A percentile compares a stretch with the other conserved stretches of the same genome.
phyloP scores from a whole-genome alignment of 352 stramenopile genomes.

The Plasmopara muralis region DNA sequence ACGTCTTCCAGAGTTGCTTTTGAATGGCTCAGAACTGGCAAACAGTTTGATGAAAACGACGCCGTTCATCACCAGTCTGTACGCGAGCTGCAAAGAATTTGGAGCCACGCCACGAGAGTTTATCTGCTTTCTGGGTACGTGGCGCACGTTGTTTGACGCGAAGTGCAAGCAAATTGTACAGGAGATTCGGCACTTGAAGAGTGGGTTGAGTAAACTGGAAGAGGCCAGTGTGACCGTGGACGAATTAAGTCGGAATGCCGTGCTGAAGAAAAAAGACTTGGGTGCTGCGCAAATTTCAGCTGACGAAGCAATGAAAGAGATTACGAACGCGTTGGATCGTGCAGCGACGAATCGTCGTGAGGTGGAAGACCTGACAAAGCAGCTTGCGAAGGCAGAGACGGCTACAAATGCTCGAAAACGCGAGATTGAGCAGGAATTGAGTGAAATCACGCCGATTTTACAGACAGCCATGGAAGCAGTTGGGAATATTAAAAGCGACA shows the following conservation, averaged over 20 bases:
- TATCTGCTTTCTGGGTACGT: constrained; percentile 79
- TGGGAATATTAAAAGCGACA: constrained; percentile 92
- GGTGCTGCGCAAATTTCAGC: constrained; percentile 80
- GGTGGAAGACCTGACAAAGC: constrained; percentile 88
- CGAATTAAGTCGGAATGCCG: constrained; percentile 82
- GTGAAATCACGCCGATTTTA: constrained; percentile 88
- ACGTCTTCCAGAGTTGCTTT: constrained; percentile 63
- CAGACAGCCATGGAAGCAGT: constrained; percentile 89
- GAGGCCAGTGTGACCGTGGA: constrained; percentile 89
- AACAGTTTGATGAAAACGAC: constrained; percentile 52
- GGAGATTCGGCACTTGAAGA: constrained; percentile 87
- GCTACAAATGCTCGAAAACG: constrained; percentile 86
- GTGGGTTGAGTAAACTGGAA: constrained; percentile 87
- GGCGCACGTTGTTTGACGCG: constrained; percentile 62
- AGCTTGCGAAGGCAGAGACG: constrained; percentile 85
- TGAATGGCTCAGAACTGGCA: constrained; percentile 51
- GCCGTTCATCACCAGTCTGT: constrained; percentile 51
- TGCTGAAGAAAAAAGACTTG: constrained; percentile 88
- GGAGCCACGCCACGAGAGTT: constrained; percentile 81
- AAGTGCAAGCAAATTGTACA: constrained; percentile 79
- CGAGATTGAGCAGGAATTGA: constrained; percentile 91
- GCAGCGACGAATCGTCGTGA: constrained; percentile 86
- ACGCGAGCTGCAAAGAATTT: constrained; percentile 58
- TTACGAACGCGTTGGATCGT: constrained; percentile 88
- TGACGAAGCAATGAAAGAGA: constrained; percentile 93